Percentiles rank a stretch among this genome's conserved stretches.
Evolutionary conservation across 148 eudicot species (phyloP).

Genomic region (Cornus controversa): DNA sequence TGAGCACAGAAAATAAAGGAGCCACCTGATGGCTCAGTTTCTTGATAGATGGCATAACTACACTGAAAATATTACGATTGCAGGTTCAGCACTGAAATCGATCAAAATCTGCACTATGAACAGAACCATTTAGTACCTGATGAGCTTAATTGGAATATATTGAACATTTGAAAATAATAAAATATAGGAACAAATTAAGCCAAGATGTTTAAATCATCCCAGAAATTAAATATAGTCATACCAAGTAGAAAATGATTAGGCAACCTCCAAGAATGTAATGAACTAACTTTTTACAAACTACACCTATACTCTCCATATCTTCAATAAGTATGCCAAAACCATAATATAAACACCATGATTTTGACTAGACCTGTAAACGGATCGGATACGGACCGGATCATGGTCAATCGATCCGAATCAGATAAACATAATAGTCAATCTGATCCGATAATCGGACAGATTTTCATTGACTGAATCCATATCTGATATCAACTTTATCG

Average conservation of each 20-base stretch:
- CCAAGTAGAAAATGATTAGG: neutral
- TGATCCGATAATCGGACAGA: no score
- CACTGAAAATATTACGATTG: neutral
- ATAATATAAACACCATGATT: no score
- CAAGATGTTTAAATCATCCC: neutral
- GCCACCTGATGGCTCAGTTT: conserved; percentile 22
- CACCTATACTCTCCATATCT: no score
- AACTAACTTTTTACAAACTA: no score
- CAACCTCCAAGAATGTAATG: neutral
- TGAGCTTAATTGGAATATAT: neutral
- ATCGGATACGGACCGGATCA: no score
- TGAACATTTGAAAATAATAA: neutral
- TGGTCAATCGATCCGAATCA: no score
- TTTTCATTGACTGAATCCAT: no score
- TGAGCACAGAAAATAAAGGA: conserved; percentile 24
- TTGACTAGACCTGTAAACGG: no score
- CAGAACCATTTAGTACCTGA: neutral
- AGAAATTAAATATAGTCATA: neutral
- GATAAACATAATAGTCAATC: no score
- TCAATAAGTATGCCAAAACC: no score
- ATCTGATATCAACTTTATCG: no score
- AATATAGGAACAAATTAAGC: neutral
- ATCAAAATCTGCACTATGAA: neutral
- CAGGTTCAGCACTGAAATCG: neutral
- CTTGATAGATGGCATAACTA: conserved; percentile 33